Evolutionary conservation across 805 yeast species (phyloP).

Genomic region (Maudiozyma bulderi): DNA sequence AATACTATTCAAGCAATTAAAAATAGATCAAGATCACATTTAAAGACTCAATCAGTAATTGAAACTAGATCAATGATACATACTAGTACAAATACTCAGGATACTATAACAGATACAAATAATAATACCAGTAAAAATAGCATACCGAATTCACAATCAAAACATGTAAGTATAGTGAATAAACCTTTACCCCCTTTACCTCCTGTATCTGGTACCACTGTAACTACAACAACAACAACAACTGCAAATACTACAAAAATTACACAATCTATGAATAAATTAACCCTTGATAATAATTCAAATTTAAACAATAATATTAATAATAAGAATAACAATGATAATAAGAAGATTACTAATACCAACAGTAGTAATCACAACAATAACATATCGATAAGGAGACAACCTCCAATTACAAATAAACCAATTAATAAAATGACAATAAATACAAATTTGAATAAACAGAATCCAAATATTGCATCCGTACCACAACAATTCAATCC

Average conservation of each 20-base stretch:
- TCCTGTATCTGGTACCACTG: slow-evolving; percentile 1
- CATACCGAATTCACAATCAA: slow-evolving; percentile 4
- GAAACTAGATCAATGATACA: not conserved
- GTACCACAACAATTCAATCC: slow-evolving; percentile 14
- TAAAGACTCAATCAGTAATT: not conserved
- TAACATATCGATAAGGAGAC: not conserved
- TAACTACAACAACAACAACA: not conserved
- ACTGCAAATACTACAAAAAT: not conserved
- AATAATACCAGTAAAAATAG: not conserved
- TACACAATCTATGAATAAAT: not conserved
- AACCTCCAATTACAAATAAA: not conserved
- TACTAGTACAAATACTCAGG: not conserved
- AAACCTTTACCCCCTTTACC: slow-evolving; percentile 38
- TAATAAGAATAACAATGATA: slow-evolving; percentile 7
- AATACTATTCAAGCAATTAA: not conserved
- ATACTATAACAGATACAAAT: not conserved
- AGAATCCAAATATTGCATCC: not conserved
- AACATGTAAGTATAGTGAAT: slow-evolving; percentile 26
- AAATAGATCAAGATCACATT: not conserved
- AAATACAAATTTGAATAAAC: not conserved
- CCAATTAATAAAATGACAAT: not conserved
- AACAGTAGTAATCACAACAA: not conserved
- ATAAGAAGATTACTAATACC: slow-evolving; percentile 2
- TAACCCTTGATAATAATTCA: not conserved
- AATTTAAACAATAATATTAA: not conserved